These are phyloP conservation scores for Lepidium aucheri DNA, from an alignment of 345 rosid genomes.

Conservation along the genomic window DNA sequence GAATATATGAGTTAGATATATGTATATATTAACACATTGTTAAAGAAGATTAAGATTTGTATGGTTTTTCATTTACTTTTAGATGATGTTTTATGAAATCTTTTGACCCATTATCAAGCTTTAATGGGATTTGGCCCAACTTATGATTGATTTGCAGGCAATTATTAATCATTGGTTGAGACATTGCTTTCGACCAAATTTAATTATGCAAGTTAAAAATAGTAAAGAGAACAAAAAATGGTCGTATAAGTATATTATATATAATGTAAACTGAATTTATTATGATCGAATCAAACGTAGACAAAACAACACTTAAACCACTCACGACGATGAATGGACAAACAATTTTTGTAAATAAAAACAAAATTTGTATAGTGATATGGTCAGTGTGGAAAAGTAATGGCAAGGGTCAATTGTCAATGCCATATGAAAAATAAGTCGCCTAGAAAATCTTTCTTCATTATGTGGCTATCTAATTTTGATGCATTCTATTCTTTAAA, in stretches of 20 bases:
- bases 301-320: constrained; percentile 14
- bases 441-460: background rate
- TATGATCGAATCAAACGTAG: background rate
- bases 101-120: constrained; percentile 9
- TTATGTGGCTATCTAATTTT: background rate
- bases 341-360: background rate
- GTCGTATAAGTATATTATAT: background rate
- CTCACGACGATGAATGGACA: constrained; percentile 1
- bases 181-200: constrained; percentile 23
- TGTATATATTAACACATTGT: background rate
- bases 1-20: too few relatives aligned
- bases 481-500: background rate
- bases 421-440: background rate
- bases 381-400: constrained; percentile 15
- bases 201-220: constrained; percentile 1
- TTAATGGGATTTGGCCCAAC: constrained; percentile 14
- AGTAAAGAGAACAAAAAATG: background rate
- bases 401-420: background rate
- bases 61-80: background rate
- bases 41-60: background rate
- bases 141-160: background rate
- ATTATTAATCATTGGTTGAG: constrained; percentile 13
- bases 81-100: background rate
- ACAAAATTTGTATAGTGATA: background rate
- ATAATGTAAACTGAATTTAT: background rate